Conservation (phyloP, 225 moss, liverwort and hornwort species). For the Pseudoscleropodium purum region DNA sequence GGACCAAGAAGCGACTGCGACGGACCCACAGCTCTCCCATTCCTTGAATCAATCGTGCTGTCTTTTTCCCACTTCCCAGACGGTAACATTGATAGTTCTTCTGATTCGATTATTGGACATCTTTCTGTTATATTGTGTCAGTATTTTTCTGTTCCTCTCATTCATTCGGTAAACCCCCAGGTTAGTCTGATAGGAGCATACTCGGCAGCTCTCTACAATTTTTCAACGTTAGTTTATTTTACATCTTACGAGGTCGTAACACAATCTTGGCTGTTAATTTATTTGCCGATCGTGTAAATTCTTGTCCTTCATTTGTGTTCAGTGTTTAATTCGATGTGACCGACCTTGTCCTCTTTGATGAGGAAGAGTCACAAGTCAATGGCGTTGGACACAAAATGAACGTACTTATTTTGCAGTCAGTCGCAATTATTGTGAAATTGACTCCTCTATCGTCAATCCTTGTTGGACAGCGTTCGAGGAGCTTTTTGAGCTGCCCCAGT, state of each 20-base stretch:
- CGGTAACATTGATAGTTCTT: not conserved
- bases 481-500: not conserved
- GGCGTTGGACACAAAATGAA: not conserved
- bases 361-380: conserved; percentile 1
- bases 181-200: not conserved
- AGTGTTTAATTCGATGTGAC: not conserved
- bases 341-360: not conserved
- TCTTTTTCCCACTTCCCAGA: not conserved
- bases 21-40: conserved; percentile 83
- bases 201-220: not conserved
- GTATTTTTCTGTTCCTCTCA: not conserved
- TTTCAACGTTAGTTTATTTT: not conserved
- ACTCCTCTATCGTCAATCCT: not conserved
- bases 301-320: not conserved
- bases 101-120: not conserved
- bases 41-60: conserved; percentile 13
- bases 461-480: not conserved
- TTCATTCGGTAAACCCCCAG: not conserved
- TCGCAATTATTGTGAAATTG: not conserved
- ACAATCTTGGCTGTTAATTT: not conserved
- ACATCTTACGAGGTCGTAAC: not conserved
- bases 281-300: not conserved
- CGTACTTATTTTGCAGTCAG: not conserved
- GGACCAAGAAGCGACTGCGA: conserved; percentile 34
- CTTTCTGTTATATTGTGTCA: not conserved